phyloP scores from a whole-genome alignment of 768 basidiomycete genomes.

The Podaxis rugospora region DNA sequence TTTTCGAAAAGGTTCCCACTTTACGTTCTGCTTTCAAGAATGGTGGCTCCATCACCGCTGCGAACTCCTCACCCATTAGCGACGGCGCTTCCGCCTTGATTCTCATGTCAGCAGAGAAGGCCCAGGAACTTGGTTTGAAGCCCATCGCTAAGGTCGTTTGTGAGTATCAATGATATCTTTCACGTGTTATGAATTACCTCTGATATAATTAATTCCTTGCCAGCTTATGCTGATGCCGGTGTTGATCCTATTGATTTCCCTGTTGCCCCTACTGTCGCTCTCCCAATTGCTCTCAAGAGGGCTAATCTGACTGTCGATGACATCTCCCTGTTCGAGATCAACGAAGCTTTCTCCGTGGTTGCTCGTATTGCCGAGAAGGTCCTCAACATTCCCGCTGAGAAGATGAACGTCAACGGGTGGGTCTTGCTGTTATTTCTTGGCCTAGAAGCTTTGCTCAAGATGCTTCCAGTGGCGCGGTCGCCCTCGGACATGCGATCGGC shows the following conservation, averaged over 20 bases:
- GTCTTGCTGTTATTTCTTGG: conserved; percentile 21
- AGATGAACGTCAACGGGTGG: conserved; percentile 88
- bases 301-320: conserved; percentile 82
- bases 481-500: conserved; percentile 94
- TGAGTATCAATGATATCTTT: conserved; percentile 37
- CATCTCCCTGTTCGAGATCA: conserved; percentile 91
- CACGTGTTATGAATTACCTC: conserved; percentile 6
- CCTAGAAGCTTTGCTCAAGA: conserved; percentile 10
- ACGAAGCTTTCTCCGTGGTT: conserved; percentile 97
- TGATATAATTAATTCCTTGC: conserved; percentile 11
- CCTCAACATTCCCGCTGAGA: conserved; percentile 76
- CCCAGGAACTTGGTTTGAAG: conserved; percentile 83
- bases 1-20: conserved; percentile 89
- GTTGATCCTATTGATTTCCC: conserved; percentile 98
- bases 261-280: conserved; percentile 84
- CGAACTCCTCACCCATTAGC: conserved; percentile 92
- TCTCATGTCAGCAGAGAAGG: conserved; percentile 91
- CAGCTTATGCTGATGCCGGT: conserved; percentile 96
- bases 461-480: conserved; percentile 81
- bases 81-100: conserved; percentile 97
- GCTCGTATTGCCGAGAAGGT: conserved; percentile 88
- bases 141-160: conserved; percentile 94
- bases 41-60: conserved; percentile 89
- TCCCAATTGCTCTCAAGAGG: conserved; percentile 83
- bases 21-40: conserved; percentile 88